Conservation (phyloP, 2,329 filamentous ascomycete genomes). For the Cordyceps javanica region DNA sequence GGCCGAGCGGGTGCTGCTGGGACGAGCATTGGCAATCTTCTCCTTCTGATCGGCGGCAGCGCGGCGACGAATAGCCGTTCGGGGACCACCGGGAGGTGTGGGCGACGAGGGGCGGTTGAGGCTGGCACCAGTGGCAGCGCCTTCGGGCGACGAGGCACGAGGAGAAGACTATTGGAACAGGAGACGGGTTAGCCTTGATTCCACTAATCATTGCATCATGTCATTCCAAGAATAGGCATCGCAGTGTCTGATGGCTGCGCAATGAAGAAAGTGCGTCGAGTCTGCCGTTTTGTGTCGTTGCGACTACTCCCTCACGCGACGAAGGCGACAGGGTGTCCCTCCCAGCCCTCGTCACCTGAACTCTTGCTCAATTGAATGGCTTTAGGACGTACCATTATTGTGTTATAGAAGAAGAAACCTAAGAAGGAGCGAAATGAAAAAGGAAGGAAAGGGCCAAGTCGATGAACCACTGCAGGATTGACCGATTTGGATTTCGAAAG, state of each 20-base stretch:
- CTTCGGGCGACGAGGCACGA: conserved; percentile 53
- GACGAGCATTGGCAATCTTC: conserved; percentile 88
- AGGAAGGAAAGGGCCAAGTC: conserved; percentile 14
- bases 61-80: conserved; percentile 90
- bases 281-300: background rate
- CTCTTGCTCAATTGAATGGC: background rate
- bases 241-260: background rate
- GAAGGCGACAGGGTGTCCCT: background rate
- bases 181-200: background rate
- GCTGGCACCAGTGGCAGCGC: conserved; percentile 59
- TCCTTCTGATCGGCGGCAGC: conserved; percentile 97
- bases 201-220: background rate
- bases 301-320: background rate
- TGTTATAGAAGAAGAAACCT: conserved; percentile 1
- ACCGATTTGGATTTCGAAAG: conserved; percentile 15
- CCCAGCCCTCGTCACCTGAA: background rate
- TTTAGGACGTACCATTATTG: conserved; percentile 26
- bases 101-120: conserved; percentile 78
- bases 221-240: background rate
- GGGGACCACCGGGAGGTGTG: conserved; percentile 84
- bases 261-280: too few species aligned
- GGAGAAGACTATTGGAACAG: conserved; percentile 45
- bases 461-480: conserved; percentile 12
- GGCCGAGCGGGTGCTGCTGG: conserved; percentile 85
- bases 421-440: conserved; percentile 16